Evolutionary conservation across 2,329 filamentous ascomycete species (phyloP).

Genomic region (Pleurostoma richardsiae): DNA sequence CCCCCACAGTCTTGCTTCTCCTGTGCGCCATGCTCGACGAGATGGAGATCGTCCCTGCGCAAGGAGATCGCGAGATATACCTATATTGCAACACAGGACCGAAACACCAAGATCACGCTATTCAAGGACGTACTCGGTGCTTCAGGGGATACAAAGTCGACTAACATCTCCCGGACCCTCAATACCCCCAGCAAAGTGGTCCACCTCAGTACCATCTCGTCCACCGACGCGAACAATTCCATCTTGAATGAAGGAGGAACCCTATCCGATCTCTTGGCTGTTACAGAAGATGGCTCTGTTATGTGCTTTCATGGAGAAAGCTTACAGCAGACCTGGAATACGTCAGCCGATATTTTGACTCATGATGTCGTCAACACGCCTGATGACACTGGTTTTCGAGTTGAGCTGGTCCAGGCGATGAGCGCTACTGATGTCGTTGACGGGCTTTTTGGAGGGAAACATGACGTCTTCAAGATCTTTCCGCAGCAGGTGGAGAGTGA

Average conservation of each 20-base stretch:
- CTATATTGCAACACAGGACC: constrained; percentile 51
- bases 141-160: constrained; percentile 47
- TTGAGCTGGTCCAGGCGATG: constrained; percentile 45
- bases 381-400: constrained; percentile 26
- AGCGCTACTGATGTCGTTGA: constrained; percentile 43
- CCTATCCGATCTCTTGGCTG: constrained; percentile 43
- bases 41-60: constrained; percentile 41
- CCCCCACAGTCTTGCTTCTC: constrained; percentile 61
- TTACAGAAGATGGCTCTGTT: constrained; percentile 58
- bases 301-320: constrained; percentile 55
- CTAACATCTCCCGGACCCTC: constrained; percentile 38
- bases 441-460: constrained; percentile 50
- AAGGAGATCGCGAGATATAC: constrained; percentile 53
- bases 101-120: constrained; percentile 47
- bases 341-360: constrained; percentile 33
- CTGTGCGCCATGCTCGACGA: constrained; percentile 55
- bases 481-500: constrained; percentile 38
- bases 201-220: constrained; percentile 32
- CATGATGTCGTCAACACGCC: constrained; percentile 28
- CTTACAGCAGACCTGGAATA: constrained; percentile 41
- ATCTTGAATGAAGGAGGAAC: constrained; percentile 14
- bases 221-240: constrained; percentile 9
- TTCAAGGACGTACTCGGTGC: constrained; percentile 53
- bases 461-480: constrained; percentile 46
- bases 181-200: constrained; percentile 32